Evolutionary conservation across 495 filamentous ascomycete species (phyloP).

Genomic region (Aspergillus campestris): DNA sequence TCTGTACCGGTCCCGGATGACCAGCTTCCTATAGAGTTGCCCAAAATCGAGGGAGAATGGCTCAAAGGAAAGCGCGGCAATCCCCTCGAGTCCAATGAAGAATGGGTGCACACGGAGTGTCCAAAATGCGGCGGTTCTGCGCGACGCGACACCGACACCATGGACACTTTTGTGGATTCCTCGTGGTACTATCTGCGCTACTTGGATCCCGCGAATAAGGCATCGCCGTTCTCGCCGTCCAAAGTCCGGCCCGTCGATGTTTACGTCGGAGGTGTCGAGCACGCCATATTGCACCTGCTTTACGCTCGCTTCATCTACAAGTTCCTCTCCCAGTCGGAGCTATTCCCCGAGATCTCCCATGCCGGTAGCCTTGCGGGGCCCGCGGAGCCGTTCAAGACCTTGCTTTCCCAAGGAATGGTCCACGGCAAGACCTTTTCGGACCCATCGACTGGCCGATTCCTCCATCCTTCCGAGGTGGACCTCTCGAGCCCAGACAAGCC

Average conservation of each 20-base stretch:
- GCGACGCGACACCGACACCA: slow-evolving; percentile 82
- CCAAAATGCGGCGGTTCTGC: slow-evolving; percentile 63
- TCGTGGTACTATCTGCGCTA: slow-evolving; percentile 90
- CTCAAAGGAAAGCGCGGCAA: slow-evolving; percentile 64
- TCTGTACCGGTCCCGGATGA: slow-evolving; percentile 67
- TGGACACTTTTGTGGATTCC: slow-evolving; percentile 93
- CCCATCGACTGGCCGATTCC: slow-evolving; percentile 64
- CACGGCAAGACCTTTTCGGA: slow-evolving; percentile 78
- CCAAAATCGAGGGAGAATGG: slow-evolving; percentile 59
- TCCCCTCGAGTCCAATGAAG: slow-evolving; percentile 58
- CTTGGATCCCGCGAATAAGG: slow-evolving; percentile 55
- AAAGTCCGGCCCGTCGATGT: slow-evolving; percentile 66
- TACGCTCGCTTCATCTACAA: slow-evolving; percentile 90
- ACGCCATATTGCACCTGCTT: slow-evolving; percentile 85
- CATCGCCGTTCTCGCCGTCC: slow-evolving; percentile 50
- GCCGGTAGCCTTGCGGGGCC: slow-evolving; percentile 16
- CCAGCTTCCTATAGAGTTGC: slow-evolving; percentile 69
- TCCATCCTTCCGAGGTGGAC: slow-evolving; percentile 71
- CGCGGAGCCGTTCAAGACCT: slow-evolving; percentile 67
- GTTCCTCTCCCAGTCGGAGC: slow-evolving; percentile 55
- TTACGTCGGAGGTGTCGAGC: slow-evolving; percentile 83
- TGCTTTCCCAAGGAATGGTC: slow-evolving; percentile 88
- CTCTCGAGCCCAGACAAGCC: slow-evolving; percentile 47
- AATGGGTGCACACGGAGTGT: slow-evolving; percentile 70
- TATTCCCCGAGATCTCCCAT: slow-evolving; percentile 40